Evolutionary conservation across 225 moss, liverwort and hornwort genomes (phyloP).

Genomic region (Pseudisothecium myosuroides): DNA sequence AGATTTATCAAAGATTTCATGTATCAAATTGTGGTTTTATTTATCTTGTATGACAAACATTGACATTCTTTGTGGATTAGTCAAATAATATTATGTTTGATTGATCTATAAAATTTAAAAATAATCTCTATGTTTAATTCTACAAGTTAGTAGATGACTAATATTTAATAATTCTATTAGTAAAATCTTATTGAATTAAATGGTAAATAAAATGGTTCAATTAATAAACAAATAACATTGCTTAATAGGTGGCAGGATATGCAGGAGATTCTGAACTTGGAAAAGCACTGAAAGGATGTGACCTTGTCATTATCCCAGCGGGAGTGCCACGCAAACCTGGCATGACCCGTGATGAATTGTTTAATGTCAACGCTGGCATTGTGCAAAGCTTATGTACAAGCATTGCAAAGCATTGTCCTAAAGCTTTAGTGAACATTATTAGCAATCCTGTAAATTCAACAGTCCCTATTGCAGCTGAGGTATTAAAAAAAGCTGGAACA

Average conservation of each 20-base stretch:
- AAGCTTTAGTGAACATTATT: slow-evolving; percentile 71
- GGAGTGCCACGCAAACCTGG: slow-evolving; percentile 57
- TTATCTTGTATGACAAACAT: rapidly evolving
- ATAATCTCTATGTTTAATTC: background rate
- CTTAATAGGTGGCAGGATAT: slow-evolving; percentile 32
- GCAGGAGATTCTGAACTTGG: slow-evolving; percentile 42
- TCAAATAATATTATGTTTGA: background rate
- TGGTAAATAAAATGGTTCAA: background rate
- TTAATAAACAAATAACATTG: background rate
- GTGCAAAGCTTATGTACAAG: slow-evolving; percentile 29
- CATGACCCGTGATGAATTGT: slow-evolving; percentile 67
- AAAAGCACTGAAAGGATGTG: slow-evolving; percentile 51
- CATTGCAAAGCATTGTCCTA: slow-evolving; percentile 45
- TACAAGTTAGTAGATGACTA: rapidly evolving
- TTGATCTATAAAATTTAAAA: background rate
- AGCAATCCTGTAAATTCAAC: slow-evolving; percentile 78
- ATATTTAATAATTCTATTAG: no score
- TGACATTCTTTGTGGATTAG: no score
- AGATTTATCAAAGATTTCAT: background rate
- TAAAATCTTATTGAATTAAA: background rate
- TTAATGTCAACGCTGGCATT: slow-evolving; percentile 66
- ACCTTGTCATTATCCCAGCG: slow-evolving; percentile 52
- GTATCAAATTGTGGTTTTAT: background rate
- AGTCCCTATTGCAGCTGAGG: slow-evolving; percentile 59
- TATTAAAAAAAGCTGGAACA: slow-evolving; percentile 45